Percentiles rank a stretch among this genome's conserved stretches.
Conservation (phyloP, 2,329 filamentous ascomycete genomes). For the Cadophora luteo-olivacea region DNA sequence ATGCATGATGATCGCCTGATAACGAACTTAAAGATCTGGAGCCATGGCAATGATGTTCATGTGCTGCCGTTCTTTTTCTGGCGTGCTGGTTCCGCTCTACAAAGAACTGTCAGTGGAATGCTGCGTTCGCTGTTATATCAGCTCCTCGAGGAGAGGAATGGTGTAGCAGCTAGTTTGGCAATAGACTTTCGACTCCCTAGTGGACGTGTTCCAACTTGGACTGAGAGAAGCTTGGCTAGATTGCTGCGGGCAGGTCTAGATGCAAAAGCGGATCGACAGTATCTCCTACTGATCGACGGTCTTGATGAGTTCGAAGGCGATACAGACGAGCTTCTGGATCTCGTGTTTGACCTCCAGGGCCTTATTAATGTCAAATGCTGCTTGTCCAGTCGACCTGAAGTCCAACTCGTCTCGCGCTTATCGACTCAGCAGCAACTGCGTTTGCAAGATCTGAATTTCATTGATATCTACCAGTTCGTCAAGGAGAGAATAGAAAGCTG, state of each 20-base stretch:
- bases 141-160: not conserved
- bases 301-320: not conserved
- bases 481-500: not conserved
- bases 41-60: not conserved
- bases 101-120: not conserved
- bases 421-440: not conserved
- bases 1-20: not conserved
- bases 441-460: not conserved
- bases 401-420: not conserved
- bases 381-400: not conserved
- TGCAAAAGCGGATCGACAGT: not conserved
- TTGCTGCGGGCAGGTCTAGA: not conserved
- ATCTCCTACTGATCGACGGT: not conserved
- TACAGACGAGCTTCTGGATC: not conserved
- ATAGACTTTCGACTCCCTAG: not conserved
- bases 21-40: not conserved
- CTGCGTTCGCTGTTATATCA: not conserved
- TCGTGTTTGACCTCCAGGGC: not conserved
- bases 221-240: not conserved
- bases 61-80: not conserved
- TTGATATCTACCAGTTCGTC: not conserved
- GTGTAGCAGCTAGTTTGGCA: not conserved
- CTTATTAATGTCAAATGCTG: not conserved
- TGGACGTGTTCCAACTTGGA: not conserved
- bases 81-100: not conserved